phyloP scores from a whole-genome alignment of 1,284 basidiomycete genomes.

The Neolentinus lepideus region DNA sequence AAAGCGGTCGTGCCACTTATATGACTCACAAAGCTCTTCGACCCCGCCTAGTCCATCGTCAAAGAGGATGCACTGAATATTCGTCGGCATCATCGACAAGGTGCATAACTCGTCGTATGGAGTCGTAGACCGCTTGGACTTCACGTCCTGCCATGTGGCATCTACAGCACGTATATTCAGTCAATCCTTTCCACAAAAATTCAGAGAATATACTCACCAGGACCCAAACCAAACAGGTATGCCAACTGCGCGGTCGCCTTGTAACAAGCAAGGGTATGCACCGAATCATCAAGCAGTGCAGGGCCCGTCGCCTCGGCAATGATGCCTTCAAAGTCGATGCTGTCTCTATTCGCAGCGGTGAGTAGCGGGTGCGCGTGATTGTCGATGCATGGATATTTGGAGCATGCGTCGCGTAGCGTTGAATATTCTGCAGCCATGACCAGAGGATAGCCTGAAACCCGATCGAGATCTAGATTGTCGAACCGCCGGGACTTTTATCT shows the following conservation, averaged over 20 bases:
- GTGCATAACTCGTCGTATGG: conserved; percentile 52
- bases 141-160: conserved; percentile 52
- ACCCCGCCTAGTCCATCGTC: conserved; percentile 60
- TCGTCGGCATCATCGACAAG: conserved; percentile 40
- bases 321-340: conserved; percentile 50
- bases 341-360: conserved; percentile 32
- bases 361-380: conserved; percentile 58
- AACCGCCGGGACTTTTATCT: no score
- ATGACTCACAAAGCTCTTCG: conserved; percentile 39
- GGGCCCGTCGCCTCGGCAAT: conserved; percentile 56
- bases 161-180: conserved; percentile 13
- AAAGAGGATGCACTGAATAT: conserved; percentile 58
- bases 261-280: conserved; percentile 48
- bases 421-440: not conserved
- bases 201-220: not conserved
- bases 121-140: conserved; percentile 30
- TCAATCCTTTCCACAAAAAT: not conserved
- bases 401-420: not conserved
- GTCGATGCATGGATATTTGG: not conserved
- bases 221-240: conserved; percentile 33
- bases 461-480: not conserved
- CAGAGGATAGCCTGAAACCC: not conserved
- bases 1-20: conserved; percentile 55
- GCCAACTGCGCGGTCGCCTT: conserved; percentile 50
- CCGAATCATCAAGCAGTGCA: conserved; percentile 42